These are phyloP conservation scores for Schoenoplectus triqueter DNA, from an alignment of 202 grass and related monocot genomes.

Conservation along the genomic window DNA sequence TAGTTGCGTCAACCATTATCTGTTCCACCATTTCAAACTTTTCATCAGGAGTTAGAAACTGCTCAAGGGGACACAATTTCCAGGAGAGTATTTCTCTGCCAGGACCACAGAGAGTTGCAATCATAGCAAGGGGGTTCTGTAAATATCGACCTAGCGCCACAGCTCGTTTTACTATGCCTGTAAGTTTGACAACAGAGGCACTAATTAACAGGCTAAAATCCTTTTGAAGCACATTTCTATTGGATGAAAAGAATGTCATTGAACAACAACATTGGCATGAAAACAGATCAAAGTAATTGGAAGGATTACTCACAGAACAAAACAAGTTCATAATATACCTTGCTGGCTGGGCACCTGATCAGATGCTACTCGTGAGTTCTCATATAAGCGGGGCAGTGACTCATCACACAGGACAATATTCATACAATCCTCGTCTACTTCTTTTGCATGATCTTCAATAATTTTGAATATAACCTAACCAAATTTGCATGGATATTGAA, in stretches of 20 bases:
- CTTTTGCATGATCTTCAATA: conserved; percentile 89
- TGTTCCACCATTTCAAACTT: conserved; percentile 94
- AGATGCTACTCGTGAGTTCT: conserved; percentile 84
- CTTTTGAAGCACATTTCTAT: conserved; percentile 25
- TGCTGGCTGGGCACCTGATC: conserved; percentile 88
- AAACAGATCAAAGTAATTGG: neutral
- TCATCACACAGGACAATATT: conserved; percentile 82
- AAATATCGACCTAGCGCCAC: conserved; percentile 92
- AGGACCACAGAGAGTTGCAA: conserved; percentile 92
- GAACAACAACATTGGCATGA: conserved; percentile 8
- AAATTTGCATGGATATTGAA: conserved; percentile 38
- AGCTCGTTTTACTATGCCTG: conserved; percentile 93
- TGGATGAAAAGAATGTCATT: conserved; percentile 41
- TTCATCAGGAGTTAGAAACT: conserved; percentile 92
- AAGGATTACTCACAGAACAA: conserved; percentile 29
- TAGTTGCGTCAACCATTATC: conserved; percentile 95
- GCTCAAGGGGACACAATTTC: conserved; percentile 80
- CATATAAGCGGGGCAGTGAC: conserved; percentile 86
- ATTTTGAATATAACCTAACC: conserved; percentile 95
- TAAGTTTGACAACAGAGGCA: conserved; percentile 19
- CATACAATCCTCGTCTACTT: conserved; percentile 69
- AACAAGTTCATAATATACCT: conserved; percentile 49
- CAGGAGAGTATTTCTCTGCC: conserved; percentile 97
- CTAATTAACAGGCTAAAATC: conserved; percentile 14
- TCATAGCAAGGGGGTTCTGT: conserved; percentile 89